A percentile compares a stretch with the other conserved stretches of the same genome.
Conservation (phyloP, 179 eudicot genomes). For the Silene vulgaris region DNA sequence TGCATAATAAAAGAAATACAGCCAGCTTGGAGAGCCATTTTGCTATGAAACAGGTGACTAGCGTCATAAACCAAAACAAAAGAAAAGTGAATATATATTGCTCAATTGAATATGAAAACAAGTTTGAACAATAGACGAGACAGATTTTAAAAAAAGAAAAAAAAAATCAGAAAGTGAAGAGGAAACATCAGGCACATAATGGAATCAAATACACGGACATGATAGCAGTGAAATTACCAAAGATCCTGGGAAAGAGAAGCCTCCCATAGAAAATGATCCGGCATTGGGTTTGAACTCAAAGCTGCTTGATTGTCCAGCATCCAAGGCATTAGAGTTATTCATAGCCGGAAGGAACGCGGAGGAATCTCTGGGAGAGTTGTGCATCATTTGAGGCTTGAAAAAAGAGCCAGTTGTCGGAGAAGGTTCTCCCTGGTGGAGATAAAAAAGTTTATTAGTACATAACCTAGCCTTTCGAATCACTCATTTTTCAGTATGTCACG, state of each 20-base stretch:
- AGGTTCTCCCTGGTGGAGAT: constrained; percentile 75
- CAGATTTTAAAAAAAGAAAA: background rate
- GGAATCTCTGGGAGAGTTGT: constrained; percentile 41
- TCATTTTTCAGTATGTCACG: background rate
- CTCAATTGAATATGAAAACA: background rate
- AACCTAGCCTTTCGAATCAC: background rate
- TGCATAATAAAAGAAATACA: no score
- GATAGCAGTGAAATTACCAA: constrained; percentile 40
- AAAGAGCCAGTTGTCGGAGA: constrained; percentile 97
- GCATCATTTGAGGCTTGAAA: constrained; percentile 67
- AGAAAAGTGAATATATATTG: no score
- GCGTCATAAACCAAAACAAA: background rate
- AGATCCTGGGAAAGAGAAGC: constrained; percentile 44
- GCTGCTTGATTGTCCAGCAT: constrained; percentile 38
- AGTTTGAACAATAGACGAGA: no score
- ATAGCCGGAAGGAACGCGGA: constrained; percentile 37
- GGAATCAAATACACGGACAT: background rate
- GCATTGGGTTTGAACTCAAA: constrained; percentile 77
- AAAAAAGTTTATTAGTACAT: constrained; percentile 2
- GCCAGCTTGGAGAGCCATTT: no score
- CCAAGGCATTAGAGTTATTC: constrained; percentile 38
- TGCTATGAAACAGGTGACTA: no score
- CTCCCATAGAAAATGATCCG: constrained; percentile 50
- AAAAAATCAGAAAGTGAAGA: background rate
- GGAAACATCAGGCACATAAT: background rate